These are phyloP conservation scores for Avena insularis DNA, from an alignment of 176 grass and related monocot genomes.

Conservation along the genomic window DNA sequence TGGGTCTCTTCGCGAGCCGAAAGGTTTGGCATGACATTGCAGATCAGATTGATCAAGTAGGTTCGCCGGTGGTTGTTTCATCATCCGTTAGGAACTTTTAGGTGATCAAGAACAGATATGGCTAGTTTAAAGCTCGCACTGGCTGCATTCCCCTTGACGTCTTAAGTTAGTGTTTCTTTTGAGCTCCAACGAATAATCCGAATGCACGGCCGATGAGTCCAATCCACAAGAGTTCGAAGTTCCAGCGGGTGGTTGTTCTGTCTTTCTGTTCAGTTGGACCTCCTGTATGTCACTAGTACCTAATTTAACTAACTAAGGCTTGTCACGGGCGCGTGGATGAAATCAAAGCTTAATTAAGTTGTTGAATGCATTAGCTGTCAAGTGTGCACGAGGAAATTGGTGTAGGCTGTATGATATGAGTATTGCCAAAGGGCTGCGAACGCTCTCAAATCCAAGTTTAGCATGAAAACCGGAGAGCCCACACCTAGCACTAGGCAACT, in stretches of 20 bases:
- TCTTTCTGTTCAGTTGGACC: neutral
- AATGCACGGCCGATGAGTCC: neutral
- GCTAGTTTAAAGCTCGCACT: neutral
- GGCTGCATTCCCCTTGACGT: neutral
- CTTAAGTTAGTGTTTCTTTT: neutral
- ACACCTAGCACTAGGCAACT: too few relatives aligned
- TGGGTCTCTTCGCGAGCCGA: neutral
- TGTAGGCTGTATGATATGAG: neutral
- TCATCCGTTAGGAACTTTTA: slow-evolving; percentile 20
- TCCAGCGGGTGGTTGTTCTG: neutral
- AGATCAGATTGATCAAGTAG: neutral
- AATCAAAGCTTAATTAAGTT: neutral
- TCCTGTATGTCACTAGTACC: slow-evolving; percentile 21
- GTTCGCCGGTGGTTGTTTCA: neutral
- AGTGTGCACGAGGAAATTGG: neutral
- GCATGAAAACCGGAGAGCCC: too few relatives aligned
- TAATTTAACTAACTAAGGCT: slow-evolving; percentile 26
- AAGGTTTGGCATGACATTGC: neutral
- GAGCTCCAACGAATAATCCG: neutral
- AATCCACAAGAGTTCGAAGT: neutral
- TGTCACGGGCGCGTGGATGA: neutral
- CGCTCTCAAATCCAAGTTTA: too few relatives aligned
- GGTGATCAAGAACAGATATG: slow-evolving; percentile 24
- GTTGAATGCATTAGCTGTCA: neutral
- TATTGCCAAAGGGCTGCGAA: too few relatives aligned